Evolutionary conservation across 768 basidiomycete species (phyloP).

Genomic region (Kwoniella heveanensis): DNA sequence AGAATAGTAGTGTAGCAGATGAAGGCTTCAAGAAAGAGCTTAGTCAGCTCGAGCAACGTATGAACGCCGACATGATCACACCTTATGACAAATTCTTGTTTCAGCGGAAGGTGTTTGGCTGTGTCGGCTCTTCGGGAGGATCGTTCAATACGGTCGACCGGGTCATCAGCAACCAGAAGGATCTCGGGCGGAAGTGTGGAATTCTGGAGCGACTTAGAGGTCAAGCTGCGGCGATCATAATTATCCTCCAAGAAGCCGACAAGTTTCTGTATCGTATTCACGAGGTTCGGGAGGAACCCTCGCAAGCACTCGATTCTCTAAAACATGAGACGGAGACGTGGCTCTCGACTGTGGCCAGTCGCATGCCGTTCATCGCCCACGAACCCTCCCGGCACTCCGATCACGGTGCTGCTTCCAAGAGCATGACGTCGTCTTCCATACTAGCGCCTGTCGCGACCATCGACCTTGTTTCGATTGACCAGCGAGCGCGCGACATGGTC

Average conservation of each 20-base stretch:
- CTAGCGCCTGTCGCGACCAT: too few relatives aligned
- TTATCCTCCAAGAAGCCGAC: conserved; percentile 1
- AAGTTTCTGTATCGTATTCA: not conserved
- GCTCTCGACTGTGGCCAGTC: not conserved
- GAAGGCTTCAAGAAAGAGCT: not conserved
- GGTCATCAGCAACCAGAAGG: not conserved
- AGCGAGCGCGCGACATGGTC: conserved; percentile 7
- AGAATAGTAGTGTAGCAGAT: not conserved
- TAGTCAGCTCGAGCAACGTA: not conserved
- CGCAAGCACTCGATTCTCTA: not conserved
- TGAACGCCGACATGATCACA: not conserved
- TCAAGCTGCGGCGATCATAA: not conserved
- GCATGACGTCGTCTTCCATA: too few relatives aligned
- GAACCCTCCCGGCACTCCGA: too few relatives aligned
- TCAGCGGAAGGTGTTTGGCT: not conserved
- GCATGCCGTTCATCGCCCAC: conserved; percentile 5
- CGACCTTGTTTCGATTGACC: not conserved
- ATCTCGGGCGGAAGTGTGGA: not conserved
- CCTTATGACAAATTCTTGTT: not conserved
- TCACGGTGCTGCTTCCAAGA: too few relatives aligned
- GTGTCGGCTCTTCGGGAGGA: too few relatives aligned
- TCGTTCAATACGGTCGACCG: not conserved
- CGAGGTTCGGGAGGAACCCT: not conserved
- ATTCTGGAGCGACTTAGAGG: not conserved
- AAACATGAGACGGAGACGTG: not conserved